phyloP scores from a whole-genome alignment of 2,329 filamentous ascomycete genomes.

The Trichophyton rubrum region DNA sequence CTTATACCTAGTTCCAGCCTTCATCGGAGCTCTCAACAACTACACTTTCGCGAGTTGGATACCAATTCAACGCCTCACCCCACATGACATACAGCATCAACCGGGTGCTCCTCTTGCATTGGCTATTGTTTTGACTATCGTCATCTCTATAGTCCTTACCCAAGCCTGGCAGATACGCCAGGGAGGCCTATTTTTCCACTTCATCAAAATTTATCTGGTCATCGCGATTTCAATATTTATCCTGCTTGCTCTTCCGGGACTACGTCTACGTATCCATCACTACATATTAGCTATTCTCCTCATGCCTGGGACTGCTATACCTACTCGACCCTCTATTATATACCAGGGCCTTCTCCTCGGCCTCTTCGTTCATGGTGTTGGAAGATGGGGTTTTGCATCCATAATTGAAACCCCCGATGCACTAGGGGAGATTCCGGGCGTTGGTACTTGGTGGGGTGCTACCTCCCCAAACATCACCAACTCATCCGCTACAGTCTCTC shows the following conservation, averaged over 20 bases:
- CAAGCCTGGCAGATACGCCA: constrained; percentile 80
- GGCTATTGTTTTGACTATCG: constrained; percentile 58
- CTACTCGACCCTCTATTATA: constrained; percentile 69
- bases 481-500: constrained; percentile 31
- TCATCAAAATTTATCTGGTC: constrained; percentile 63
- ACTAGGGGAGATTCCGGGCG: constrained; percentile 42
- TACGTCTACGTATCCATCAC: constrained; percentile 83
- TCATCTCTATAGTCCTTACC: constrained; percentile 54
- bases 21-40: constrained; percentile 85
- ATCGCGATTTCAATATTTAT: constrained; percentile 56
- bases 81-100: constrained; percentile 76
- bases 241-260: constrained; percentile 57
- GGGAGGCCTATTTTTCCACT: constrained; percentile 66
- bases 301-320: constrained; percentile 75
- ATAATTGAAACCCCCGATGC: constrained; percentile 70
- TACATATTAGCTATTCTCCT: constrained; percentile 82
- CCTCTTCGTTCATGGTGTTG: constrained; percentile 86
- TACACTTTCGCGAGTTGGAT: constrained; percentile 83
- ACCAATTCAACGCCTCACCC: constrained; percentile 81
- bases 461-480: constrained; percentile 44
- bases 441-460: constrained; percentile 32
- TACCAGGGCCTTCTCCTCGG: constrained; percentile 86
- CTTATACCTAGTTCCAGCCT: constrained; percentile 79
- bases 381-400: constrained; percentile 84
- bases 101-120: constrained; percentile 78